A percentile compares a stretch with the other conserved stretches of the same genome.
Conservation (phyloP, 1,284 basidiomycete genomes). For the Cutaneotrichosporon dermatis region DNA sequence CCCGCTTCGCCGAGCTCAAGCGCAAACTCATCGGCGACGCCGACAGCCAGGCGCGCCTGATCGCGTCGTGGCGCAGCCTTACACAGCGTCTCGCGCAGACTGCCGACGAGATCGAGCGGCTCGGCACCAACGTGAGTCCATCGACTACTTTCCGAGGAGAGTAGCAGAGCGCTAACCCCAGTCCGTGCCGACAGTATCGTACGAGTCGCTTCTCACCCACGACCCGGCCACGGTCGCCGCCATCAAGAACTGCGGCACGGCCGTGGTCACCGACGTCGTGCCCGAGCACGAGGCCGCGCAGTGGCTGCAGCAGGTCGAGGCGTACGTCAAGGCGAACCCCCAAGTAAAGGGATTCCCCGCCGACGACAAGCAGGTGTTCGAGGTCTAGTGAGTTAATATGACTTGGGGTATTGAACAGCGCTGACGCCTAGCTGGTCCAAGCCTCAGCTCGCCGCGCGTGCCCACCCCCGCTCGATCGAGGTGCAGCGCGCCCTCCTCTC, state of each 20-base stretch:
- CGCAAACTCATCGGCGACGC: slow-evolving; percentile 49
- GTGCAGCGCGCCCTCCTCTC: slow-evolving; percentile 55
- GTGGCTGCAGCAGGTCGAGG: slow-evolving; percentile 60
- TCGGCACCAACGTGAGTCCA: slow-evolving; percentile 45
- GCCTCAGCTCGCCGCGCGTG: slow-evolving; percentile 63
- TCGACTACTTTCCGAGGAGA: too few species aligned
- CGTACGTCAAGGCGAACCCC: slow-evolving; percentile 58
- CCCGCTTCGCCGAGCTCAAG: slow-evolving; percentile 61
- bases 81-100: slow-evolving; percentile 54
- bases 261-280: slow-evolving; percentile 61
- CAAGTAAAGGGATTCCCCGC: slow-evolving; percentile 58
- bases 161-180: too few species aligned
- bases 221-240: slow-evolving; percentile 48
- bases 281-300: slow-evolving; percentile 55
- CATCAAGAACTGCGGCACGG: slow-evolving; percentile 59
- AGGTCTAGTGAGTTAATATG: slow-evolving; percentile 53
- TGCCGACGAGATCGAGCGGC: slow-evolving; percentile 52
- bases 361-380: slow-evolving; percentile 66
- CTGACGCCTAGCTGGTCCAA: slow-evolving; percentile 51
- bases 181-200: slow-evolving; percentile 60
- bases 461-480: slow-evolving; percentile 67
- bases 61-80: slow-evolving; percentile 58
- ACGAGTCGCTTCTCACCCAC: slow-evolving; percentile 54
- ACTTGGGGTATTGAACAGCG: too few species aligned
- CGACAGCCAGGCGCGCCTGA: slow-evolving; percentile 52